phyloP scores from a whole-genome alignment of 2,329 filamentous ascomycete species.

The Ophiostoma triangulosporum region DNA sequence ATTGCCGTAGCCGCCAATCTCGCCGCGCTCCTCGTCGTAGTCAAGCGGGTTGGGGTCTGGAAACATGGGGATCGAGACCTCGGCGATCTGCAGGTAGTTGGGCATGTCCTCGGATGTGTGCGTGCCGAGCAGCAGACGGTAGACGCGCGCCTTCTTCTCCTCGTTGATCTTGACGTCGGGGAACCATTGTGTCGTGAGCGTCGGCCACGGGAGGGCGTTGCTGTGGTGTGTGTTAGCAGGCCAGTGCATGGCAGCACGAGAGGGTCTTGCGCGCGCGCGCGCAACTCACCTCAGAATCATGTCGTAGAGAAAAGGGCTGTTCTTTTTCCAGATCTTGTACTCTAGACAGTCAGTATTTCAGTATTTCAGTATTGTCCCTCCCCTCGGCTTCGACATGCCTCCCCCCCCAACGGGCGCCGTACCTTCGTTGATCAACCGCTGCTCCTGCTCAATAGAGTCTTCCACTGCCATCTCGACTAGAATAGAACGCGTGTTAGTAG shows the following conservation, averaged over 20 bases:
- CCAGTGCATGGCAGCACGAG: not conserved
- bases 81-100: conserved; percentile 91
- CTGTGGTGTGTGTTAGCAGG: conserved; percentile 25
- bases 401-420: too few species aligned
- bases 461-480: conserved; percentile 21
- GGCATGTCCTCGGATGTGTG: conserved; percentile 76
- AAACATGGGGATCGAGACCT: conserved; percentile 81
- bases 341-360: conserved; percentile 40
- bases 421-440: conserved; percentile 92
- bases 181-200: conserved; percentile 94
- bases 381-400: not conserved
- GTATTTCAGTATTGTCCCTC: not conserved
- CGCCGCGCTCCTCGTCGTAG: conserved; percentile 82
- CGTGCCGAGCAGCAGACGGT: conserved; percentile 84
- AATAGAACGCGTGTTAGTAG: not conserved
- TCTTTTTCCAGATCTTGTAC: conserved; percentile 99
- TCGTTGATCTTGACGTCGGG: conserved; percentile 82
- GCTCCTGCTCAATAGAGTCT: conserved; percentile 45
- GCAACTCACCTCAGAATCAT: conserved; percentile 73
- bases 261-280: not conserved
- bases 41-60: conserved; percentile 61
- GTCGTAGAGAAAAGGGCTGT: conserved; percentile 94
- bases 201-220: conserved; percentile 93
- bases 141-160: conserved; percentile 74
- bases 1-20: conserved; percentile 86